Conservation (phyloP, 768 basidiomycete genomes). For the Hydnomerulius pinastri region DNA sequence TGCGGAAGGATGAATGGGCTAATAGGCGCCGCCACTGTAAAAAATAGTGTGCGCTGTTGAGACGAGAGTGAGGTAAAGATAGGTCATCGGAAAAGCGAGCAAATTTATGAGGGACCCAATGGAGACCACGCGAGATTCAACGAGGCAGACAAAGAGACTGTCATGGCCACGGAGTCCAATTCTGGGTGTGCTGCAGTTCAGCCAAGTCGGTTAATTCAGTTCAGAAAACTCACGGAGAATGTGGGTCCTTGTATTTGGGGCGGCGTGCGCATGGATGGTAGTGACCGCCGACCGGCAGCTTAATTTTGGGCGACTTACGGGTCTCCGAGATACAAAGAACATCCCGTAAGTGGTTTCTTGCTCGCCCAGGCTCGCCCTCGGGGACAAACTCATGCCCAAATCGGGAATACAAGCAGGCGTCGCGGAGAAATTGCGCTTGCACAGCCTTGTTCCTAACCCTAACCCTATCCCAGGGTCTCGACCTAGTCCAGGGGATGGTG, state of each 20-base stretch:
- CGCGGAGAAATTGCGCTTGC: constrained; percentile 6
- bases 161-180: constrained; percentile 4
- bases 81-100: not conserved
- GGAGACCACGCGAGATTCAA: not conserved
- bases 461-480: constrained; percentile 9
- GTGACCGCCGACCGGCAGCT: not conserved
- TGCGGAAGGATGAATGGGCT: constrained; percentile 1
- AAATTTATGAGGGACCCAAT: not conserved
- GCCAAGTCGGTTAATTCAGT: not conserved
- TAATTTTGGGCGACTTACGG: not conserved
- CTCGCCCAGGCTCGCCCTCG: not conserved
- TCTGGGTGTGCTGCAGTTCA: not conserved
- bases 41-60: not conserved
- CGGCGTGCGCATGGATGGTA: not conserved
- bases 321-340: constrained; percentile 10
- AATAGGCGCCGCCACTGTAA: not conserved
- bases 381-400: constrained; percentile 30
- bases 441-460: constrained; percentile 6
- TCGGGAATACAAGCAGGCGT: constrained; percentile 29
- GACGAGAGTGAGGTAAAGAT: constrained; percentile 1
- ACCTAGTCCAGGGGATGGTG: not conserved
- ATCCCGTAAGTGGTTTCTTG: not conserved
- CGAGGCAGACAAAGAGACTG: constrained; percentile 8
- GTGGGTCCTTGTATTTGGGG: constrained; percentile 14
- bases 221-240: not conserved